Conservation (phyloP, 2,329 filamentous ascomycete genomes). For the Lizonia empirigonia region DNA sequence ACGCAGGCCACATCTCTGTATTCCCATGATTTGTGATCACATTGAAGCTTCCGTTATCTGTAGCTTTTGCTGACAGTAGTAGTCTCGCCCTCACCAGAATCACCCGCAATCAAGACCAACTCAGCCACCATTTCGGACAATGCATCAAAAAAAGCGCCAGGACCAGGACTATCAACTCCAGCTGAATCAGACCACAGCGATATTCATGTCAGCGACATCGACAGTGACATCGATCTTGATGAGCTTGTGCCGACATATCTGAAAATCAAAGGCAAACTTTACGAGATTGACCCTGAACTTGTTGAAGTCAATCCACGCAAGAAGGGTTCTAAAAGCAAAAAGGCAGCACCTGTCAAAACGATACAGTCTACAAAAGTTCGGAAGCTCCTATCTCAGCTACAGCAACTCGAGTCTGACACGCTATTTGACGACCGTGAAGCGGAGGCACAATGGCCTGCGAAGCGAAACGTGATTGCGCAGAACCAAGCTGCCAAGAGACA, state of each 20-base stretch:
- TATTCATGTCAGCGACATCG: conserved; percentile 54
- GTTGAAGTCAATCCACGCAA: conserved; percentile 56
- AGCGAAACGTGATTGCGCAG: conserved; percentile 51
- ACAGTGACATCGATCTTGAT: conserved; percentile 57
- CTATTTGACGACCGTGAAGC: conserved; percentile 57
- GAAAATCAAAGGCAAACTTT: conserved; percentile 66
- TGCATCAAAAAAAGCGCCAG: neutral
- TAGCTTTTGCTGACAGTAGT: neutral
- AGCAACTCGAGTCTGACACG: conserved; percentile 71
- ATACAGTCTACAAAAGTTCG: conserved; percentile 57
- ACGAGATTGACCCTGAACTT: conserved; percentile 59
- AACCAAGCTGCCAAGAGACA: conserved; percentile 42
- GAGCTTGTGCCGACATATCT: conserved; percentile 73
- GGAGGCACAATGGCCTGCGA: conserved; percentile 54
- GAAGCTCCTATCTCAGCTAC: conserved; percentile 74
- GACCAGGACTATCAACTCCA: conserved; percentile 8
- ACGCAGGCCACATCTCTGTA: neutral
- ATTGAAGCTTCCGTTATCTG: neutral
- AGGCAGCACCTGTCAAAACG: conserved; percentile 21
- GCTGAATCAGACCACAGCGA: conserved; percentile 34
- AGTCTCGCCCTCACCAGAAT: conserved; percentile 4
- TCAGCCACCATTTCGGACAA: neutral
- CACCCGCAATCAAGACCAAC: neutral
- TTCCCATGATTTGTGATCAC: neutral
- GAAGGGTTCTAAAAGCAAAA: conserved; percentile 33